Evolutionary conservation across 1,139 yeast genomes (phyloP), one percentile per base, ranked within the genome.

Genomic region (Magnusiomyces sp.): DNA sequence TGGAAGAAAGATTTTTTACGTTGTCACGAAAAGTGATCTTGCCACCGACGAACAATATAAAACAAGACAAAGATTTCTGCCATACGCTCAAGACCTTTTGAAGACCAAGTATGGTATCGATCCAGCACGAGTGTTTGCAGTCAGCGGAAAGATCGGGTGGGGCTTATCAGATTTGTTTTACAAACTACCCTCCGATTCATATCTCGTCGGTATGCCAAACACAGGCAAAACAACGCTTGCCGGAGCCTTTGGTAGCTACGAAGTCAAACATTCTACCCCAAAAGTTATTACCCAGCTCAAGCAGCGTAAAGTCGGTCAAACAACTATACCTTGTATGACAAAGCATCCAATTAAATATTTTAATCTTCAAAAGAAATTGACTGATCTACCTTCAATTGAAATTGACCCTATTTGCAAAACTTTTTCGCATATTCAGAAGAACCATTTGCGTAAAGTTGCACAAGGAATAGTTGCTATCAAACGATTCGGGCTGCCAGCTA

Each of bases 161-260:
- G 75, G 77, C 44, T 59, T 76, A 4, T 64, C 67, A 5, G 59
- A 62, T 1, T 56, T 77, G 20, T 60, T 61, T 31, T 50, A 65
- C 1, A 56, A 62, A 10, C 62, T 79, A 27, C 72, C 77, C 0
- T 60, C 67, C 6, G 71, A 71, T 23, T 72, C 80, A 29, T 83
- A 79, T 60, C 64, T 88, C 36, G 69, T 87, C 11, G 96, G 97
- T 1, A 74, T 75, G 55, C 80, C 86, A 9, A 87, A 87, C 60
- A 73, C 80, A 14, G 97, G 97, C 0, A 88, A 88, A 62, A 80
- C 94, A 1, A 72, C 83, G 0, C 61, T 88, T 31, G 72, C 83
- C 2, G 77, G 74, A 56, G 62, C 77, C n/a, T 58, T 82, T 33
- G 57, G 78, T 14, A 66, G 68, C 46, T 48, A 62, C 9, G 62